Conservation (phyloP, 2,329 filamentous ascomycete genomes). For the Penicillium sp. region DNA sequence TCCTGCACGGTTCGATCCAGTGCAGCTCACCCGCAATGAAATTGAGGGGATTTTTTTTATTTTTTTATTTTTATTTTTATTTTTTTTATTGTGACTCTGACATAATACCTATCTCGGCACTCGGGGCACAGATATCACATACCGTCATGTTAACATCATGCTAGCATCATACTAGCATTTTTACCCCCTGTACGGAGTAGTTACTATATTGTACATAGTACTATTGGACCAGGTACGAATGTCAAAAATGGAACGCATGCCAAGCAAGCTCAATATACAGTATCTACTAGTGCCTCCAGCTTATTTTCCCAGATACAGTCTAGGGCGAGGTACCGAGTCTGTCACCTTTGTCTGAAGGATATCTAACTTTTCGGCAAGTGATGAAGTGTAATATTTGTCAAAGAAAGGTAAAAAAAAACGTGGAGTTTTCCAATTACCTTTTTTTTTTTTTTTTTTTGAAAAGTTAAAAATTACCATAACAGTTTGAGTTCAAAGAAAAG, state of each 20-base stretch:
- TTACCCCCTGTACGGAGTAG: neutral
- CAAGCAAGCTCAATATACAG: slow-evolving; percentile 3
- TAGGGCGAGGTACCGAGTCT: slow-evolving; percentile 2
- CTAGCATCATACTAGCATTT: neutral
- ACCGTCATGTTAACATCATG: neutral
- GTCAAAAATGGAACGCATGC: neutral
- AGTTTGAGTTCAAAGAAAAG: neutral
- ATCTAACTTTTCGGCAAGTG: slow-evolving; percentile 1
- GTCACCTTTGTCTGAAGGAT: slow-evolving; percentile 8
- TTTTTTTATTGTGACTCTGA: neutral
- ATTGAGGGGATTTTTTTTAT: too few species aligned
- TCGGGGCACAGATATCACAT: neutral
- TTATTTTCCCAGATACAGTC: neutral
- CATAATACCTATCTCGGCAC: neutral
- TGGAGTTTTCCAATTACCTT: too few species aligned
- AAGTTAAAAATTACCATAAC: neutral
- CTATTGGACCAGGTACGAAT: neutral
- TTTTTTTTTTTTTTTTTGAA: neutral
- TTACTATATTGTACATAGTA: too few species aligned
- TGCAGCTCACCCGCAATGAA: neutral
- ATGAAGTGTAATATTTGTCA: neutral
- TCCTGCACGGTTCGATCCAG: slow-evolving; percentile 1
- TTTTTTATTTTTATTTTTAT: too few species aligned
- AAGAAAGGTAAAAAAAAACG: neutral
- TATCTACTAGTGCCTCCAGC: neutral